phyloP scores from a whole-genome alignment of 176 grass and related monocot genomes.

The Oryza rufipogon region DNA sequence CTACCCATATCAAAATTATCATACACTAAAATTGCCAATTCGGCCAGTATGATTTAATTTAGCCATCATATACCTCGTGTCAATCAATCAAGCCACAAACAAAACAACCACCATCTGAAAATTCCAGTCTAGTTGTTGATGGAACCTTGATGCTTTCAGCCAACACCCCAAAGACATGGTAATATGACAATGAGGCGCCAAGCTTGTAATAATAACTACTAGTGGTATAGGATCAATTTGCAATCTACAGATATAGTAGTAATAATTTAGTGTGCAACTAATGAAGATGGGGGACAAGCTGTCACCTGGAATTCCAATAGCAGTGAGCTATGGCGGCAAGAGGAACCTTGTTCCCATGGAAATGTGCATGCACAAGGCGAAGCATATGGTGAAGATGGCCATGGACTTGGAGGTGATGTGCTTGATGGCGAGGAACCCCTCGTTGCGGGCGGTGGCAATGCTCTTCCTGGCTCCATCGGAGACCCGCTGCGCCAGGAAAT shows the following conservation, averaged over 20 bases:
- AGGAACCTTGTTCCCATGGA: conserved; percentile 68
- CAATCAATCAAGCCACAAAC: conserved; percentile 25
- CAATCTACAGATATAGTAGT: conserved; percentile 30
- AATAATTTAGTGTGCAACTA: conserved; percentile 22
- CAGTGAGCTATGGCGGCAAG: conserved; percentile 47
- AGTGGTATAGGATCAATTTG: conserved; percentile 14
- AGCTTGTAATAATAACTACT: neutral
- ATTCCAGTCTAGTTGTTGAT: neutral
- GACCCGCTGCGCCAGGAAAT: conserved; percentile 60
- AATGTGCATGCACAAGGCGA: conserved; percentile 85
- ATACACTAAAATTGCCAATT: conserved; percentile 3
- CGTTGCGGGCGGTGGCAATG: conserved; percentile 42
- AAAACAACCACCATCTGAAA: conserved; percentile 33
- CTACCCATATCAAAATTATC: neutral
- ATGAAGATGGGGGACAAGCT: conserved; percentile 4
- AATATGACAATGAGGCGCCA: neutral
- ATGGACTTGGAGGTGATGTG: conserved; percentile 77
- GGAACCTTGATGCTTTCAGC: neutral
- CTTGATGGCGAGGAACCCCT: conserved; percentile 60
- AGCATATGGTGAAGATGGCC: conserved; percentile 65
- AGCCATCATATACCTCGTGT: conserved; percentile 29
- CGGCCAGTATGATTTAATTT: conserved; percentile 8
- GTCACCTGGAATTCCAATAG: conserved; percentile 28
- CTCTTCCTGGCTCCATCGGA: conserved; percentile 58
- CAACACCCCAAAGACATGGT: conserved; percentile 21